Evolutionary conservation across 2,329 filamentous ascomycete species (phyloP).

Genomic region (Trichoderma semiorbis): DNA sequence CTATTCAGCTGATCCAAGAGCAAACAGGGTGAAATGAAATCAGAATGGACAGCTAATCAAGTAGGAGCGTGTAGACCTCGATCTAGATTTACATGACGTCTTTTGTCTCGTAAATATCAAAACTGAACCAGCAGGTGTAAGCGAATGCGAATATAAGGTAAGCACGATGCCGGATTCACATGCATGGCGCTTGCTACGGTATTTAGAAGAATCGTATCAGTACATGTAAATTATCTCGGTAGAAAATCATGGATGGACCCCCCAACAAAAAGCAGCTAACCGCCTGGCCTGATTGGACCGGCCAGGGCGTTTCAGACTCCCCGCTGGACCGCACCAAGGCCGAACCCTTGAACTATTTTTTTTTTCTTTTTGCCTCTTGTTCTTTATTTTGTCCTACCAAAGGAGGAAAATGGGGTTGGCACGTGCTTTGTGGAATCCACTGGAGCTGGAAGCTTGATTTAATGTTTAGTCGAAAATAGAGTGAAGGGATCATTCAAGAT

Average conservation of each 20-base stretch:
- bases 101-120: background rate
- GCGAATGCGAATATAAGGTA: background rate
- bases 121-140: background rate
- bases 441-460: background rate
- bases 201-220: background rate
- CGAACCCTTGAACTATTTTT: background rate
- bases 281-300: background rate
- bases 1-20: background rate
- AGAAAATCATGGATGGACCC: background rate
- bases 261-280: constrained; percentile 4
- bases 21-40: too few relatives aligned
- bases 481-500: background rate
- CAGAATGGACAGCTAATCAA: too few relatives aligned
- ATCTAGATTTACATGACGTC: too few relatives aligned
- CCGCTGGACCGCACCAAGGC: background rate
- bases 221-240: background rate
- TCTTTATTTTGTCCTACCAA: background rate
- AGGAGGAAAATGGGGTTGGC: background rate
- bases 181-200: background rate
- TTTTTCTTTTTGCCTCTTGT: background rate
- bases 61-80: too few relatives aligned
- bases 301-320: constrained; percentile 4
- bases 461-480: background rate
- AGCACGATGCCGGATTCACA: background rate
- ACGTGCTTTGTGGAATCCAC: background rate